These are phyloP conservation scores for Colletotrichum tropicicola DNA, from an alignment of 2,329 filamentous ascomycete genomes.

Conservation along the genomic window DNA sequence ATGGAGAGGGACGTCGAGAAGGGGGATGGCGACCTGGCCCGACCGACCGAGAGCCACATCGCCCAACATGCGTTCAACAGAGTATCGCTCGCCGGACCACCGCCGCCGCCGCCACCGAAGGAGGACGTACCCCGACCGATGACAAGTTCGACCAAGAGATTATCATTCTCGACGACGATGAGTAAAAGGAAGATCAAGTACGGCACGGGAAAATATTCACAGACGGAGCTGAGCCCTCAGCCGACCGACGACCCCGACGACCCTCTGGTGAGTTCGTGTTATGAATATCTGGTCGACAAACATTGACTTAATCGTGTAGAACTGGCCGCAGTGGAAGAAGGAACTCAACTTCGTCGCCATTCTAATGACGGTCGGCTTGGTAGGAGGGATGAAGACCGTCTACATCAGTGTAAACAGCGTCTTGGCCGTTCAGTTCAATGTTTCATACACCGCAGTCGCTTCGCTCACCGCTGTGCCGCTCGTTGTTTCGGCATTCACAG, in stretches of 20 bases:
- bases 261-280: slow-evolving; percentile 54
- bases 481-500: slow-evolving; percentile 57
- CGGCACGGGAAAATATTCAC: slow-evolving; percentile 51
- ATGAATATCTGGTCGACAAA: background rate
- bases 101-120: slow-evolving; percentile 16
- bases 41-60: slow-evolving; percentile 1
- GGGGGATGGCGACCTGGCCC: background rate
- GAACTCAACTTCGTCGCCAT: slow-evolving; percentile 58
- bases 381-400: slow-evolving; percentile 63
- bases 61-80: background rate
- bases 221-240: slow-evolving; percentile 60
- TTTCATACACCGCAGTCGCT: slow-evolving; percentile 57
- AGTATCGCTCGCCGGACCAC: slow-evolving; percentile 15
- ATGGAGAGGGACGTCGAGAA: slow-evolving; percentile 26
- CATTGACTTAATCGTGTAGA: slow-evolving; percentile 43
- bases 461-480: slow-evolving; percentile 63
- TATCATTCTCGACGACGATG: slow-evolving; percentile 43
- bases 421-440: slow-evolving; percentile 51
- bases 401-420: slow-evolving; percentile 57
- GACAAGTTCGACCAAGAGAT: slow-evolving; percentile 44
- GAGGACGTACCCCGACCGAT: slow-evolving; percentile 33
- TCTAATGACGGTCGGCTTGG: slow-evolving; percentile 54
- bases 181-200: slow-evolving; percentile 54
- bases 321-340: slow-evolving; percentile 65
- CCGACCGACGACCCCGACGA: slow-evolving; percentile 64